Conservation (phyloP, 306 rosid species). For the Glycine tomentella region DNA sequence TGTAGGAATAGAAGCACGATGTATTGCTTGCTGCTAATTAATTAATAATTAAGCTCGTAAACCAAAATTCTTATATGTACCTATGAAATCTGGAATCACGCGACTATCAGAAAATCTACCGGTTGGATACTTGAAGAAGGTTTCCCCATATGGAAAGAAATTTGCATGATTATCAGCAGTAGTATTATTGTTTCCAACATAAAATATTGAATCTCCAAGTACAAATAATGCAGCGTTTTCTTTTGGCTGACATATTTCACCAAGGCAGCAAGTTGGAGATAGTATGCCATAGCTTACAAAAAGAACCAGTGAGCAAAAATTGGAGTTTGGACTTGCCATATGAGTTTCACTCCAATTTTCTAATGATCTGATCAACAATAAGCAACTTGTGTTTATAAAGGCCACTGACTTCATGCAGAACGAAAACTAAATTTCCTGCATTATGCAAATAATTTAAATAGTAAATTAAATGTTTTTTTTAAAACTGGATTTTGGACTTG, state of each 20-base stretch:
- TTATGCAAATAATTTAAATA: no score
- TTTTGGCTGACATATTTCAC: constrained; percentile 31
- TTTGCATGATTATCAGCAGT: constrained; percentile 38
- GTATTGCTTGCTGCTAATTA: background rate
- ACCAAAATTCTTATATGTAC: constrained; percentile 22
- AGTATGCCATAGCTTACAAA: background rate
- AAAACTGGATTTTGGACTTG: no score
- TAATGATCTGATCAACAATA: background rate
- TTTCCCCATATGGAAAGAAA: constrained; percentile 58
- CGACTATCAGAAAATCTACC: constrained; percentile 66
- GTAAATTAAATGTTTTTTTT: no score
- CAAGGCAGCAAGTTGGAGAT: background rate
- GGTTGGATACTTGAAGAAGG: constrained; percentile 58
- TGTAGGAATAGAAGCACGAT: background rate
- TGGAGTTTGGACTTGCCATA: constrained; percentile 36
- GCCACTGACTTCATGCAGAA: background rate
- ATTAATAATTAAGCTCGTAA: background rate
- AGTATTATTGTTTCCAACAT: constrained; percentile 62
- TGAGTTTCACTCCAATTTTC: background rate
- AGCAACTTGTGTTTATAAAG: background rate
- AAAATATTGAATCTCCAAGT: constrained; percentile 67
- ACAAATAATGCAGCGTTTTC: constrained; percentile 51
- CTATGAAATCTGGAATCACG: constrained; percentile 56
- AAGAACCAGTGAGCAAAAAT: constrained; percentile 29
- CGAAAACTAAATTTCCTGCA: no score